These are phyloP conservation scores for Eimeria sp. DNA, from an alignment of 169 alveolate species.

Conservation along the genomic window DNA sequence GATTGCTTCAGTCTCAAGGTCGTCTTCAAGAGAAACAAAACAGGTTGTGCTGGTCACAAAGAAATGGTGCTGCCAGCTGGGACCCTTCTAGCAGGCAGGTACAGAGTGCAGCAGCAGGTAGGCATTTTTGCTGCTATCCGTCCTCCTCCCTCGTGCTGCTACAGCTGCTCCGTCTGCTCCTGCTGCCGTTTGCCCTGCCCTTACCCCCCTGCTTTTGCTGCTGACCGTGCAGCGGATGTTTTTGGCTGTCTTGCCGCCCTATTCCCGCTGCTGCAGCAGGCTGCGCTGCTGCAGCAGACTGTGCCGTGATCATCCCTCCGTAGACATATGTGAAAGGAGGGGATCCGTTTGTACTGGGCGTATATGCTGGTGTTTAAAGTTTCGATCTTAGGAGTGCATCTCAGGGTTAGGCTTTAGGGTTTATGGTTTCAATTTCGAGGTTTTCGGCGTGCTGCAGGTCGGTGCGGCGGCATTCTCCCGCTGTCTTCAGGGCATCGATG, in stretches of 20 bases:
- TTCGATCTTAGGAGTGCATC: neutral
- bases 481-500: conserved; percentile 71
- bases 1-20: conserved; percentile 95
- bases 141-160: neutral
- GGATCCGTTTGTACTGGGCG: neutral
- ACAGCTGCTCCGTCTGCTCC: conserved; percentile 7
- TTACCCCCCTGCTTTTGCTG: neutral
- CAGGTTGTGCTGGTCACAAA: conserved; percentile 95
- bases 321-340: neutral
- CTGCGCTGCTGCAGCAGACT: neutral
- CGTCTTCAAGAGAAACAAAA: conserved; percentile 94
- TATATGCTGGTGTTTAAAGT: neutral
- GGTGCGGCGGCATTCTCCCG: conserved; percentile 80
- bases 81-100: conserved; percentile 95
- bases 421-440: neutral
- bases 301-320: neutral
- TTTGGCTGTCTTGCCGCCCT: neutral
- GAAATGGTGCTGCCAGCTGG: conserved; percentile 94
- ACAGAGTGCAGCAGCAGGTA: conserved; percentile 91
- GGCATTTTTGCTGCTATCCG: conserved; percentile 85
- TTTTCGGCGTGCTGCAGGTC: conserved; percentile 4
- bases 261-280: conserved; percentile 4
- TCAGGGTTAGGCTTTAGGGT: conserved; percentile 8
- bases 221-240: neutral
- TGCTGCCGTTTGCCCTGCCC: neutral